Base-by-base conservation (phyloP, 345 rosid species). In the Heritiera fomes region DNA sequence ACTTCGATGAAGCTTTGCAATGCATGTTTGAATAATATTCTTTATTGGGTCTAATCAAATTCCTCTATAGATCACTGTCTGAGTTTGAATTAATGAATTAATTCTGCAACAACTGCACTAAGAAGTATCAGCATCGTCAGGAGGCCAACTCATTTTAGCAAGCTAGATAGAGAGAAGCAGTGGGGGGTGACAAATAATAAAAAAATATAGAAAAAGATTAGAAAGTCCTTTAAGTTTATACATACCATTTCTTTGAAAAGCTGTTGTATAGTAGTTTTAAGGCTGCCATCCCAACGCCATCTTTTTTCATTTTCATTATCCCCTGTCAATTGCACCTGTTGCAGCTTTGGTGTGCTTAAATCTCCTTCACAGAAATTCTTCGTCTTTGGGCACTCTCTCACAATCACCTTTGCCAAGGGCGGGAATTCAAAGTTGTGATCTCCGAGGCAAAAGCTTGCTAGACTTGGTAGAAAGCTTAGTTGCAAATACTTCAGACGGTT, bases 291-390 rank as follows among this genome's bases (percentile, higher is more conserved):
- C 63, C 63, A 72, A 14, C 45, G 28, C 20, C 18, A 0, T 59
- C 10, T 7, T n/a, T 55, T 6, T 40, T 6, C 7, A 60, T 34
- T 46, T 64, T 2, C 41, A 49, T 38, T 40, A 1, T 61, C 52
- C 12, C 17, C 55, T 18, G 71, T 47, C 40, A 61, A 61, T 56
- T 41, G 64, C 8, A 75, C 11, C 61, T 18, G 18, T 75, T n/a
- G 7, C 41, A 78, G 67, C 30, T 68, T 78, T 75, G 82, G 82
- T 4, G 78, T 82, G 76, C 49, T 75, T 53, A 69, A 34, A 6
- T 12, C 79, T 67, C 82, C 84, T 46, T 62, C 12, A 41, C 77
- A 79, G 67, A 82, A 82, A 52, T 20, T 1, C 14, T 14, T 68
- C 61, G 79, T 75, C n/a, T 53, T 11, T 7, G 73, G 77, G 75